Percentiles rank a stretch among this genome's conserved stretches.
Conservation (phyloP, 768 basidiomycete genomes). For the Pulveroboletus ravenelii region DNA sequence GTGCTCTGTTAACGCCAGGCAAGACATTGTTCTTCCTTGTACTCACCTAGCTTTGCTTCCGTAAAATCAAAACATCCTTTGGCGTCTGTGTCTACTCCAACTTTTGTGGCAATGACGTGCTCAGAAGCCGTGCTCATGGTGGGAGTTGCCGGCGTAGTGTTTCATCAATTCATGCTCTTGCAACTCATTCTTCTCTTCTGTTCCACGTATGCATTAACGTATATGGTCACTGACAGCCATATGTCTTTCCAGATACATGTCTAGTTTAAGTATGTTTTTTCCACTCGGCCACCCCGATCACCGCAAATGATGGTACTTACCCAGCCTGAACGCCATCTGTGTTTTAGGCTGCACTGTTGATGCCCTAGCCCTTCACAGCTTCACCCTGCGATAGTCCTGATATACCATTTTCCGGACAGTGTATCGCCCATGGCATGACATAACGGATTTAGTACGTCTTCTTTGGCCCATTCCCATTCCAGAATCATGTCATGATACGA, state of each 20-base stretch:
- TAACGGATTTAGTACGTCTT: background rate
- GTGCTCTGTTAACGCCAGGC: background rate
- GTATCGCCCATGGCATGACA: background rate
- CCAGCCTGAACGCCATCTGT: background rate
- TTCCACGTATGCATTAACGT: background rate
- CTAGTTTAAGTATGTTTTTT: background rate
- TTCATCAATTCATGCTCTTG: background rate
- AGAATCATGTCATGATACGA: background rate
- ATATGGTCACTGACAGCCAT: background rate
- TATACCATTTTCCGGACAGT: background rate
- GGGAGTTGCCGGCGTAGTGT: background rate
- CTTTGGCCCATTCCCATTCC: constrained; percentile 4
- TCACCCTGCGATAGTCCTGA: background rate
- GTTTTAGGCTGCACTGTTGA: background rate
- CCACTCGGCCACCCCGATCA: background rate
- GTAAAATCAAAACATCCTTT: background rate
- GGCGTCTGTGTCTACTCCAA: background rate
- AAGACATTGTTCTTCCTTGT: background rate
- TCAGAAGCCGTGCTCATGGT: too few relatives aligned
- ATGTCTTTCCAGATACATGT: background rate
- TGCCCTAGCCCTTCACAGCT: background rate
- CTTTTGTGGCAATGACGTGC: too few relatives aligned
- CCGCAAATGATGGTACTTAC: background rate
- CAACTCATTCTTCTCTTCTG: background rate
- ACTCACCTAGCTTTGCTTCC: background rate